Percentiles rank a stretch among this genome's conserved stretches.
phyloP scores from a whole-genome alignment of 2,329 filamentous ascomycete species.

The Fusarium verrucosum region DNA sequence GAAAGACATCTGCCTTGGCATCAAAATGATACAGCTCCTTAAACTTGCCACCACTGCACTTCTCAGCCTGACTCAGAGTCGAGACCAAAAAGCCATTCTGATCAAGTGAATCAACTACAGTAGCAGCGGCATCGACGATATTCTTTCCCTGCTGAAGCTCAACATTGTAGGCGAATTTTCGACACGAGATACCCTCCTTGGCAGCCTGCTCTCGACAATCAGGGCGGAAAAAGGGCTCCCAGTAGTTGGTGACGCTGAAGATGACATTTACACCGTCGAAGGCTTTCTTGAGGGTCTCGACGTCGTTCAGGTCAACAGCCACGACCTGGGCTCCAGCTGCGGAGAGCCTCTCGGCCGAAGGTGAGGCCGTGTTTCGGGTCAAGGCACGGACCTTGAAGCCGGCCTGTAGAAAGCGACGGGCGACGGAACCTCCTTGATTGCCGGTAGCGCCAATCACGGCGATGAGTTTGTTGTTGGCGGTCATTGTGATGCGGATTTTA shows the following conservation, averaged over 20 bases:
- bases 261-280: constrained; percentile 60
- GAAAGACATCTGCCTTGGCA: constrained; percentile 62
- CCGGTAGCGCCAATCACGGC: constrained; percentile 60
- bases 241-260: constrained; percentile 66
- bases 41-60: constrained; percentile 57
- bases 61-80: constrained; percentile 59
- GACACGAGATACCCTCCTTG: constrained; percentile 53
- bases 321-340: constrained; percentile 56
- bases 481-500: neutral
- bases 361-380: constrained; percentile 56
- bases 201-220: constrained; percentile 53
- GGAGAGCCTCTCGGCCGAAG: constrained; percentile 53
- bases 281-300: constrained; percentile 50
- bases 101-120: constrained; percentile 52
- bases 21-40: constrained; percentile 64
- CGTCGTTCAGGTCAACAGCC: constrained; percentile 55
- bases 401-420: constrained; percentile 55
- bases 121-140: constrained; percentile 62
- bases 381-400: constrained; percentile 58
- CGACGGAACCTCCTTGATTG: constrained; percentile 63
- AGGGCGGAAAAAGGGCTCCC: constrained; percentile 59
- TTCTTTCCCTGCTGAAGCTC: constrained; percentile 57
- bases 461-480: constrained; percentile 49
- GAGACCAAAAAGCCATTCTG: constrained; percentile 61
- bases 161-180: constrained; percentile 57